Evolutionary conservation across 371 early-diverging fungal species (phyloP).

Genomic region (Mortierella sp.): DNA sequence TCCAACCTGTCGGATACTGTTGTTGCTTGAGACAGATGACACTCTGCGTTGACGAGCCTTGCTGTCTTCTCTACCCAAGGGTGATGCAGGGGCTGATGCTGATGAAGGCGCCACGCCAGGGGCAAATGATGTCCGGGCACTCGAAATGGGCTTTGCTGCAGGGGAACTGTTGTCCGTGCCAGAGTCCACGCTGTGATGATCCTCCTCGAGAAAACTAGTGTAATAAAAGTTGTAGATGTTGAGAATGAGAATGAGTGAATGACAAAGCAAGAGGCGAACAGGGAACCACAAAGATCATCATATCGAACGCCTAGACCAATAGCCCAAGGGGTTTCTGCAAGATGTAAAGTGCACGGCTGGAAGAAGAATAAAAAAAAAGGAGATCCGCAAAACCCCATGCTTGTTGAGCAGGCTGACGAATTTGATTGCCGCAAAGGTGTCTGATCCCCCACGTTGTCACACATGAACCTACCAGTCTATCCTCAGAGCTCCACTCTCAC

Average conservation of each 20-base stretch:
- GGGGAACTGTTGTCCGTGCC: neutral
- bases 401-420: too few relatives aligned
- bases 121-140: constrained; percentile 13
- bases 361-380: too few relatives aligned
- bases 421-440: too few relatives aligned
- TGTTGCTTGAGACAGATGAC: constrained; percentile 48
- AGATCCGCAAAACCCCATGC: too few relatives aligned
- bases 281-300: neutral
- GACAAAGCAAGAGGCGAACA: constrained; percentile 3
- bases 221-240: neutral
- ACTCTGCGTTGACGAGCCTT: constrained; percentile 49
- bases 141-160: neutral
- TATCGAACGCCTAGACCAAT: too few relatives aligned
- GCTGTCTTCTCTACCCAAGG: constrained; percentile 9
- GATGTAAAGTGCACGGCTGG: too few relatives aligned
- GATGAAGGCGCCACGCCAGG: constrained; percentile 15
- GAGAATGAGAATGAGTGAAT: neutral
- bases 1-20: constrained; percentile 51
- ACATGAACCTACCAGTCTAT: too few relatives aligned
- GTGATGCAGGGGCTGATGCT: constrained; percentile 19
- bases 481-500: too few relatives aligned
- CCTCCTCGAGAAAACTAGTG: neutral
- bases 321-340: too few relatives aligned
- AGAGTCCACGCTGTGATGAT: too few relatives aligned
- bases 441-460: too few relatives aligned